These are phyloP conservation scores for Cryptosporidium viatorum DNA, from an alignment of 169 alveolate species.

Conservation along the genomic window DNA sequence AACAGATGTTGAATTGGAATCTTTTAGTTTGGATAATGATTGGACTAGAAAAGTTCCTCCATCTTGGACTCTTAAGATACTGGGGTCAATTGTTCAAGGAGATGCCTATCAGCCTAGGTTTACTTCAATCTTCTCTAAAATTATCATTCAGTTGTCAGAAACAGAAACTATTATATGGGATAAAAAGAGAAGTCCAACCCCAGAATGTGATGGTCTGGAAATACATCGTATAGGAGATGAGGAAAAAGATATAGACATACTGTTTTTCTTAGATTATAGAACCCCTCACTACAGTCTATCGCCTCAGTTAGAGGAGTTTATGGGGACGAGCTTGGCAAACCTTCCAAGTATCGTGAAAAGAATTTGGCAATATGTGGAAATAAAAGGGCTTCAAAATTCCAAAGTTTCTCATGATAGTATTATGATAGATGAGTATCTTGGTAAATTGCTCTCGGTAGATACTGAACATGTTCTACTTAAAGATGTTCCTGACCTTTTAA, in stretches of 20 bases:
- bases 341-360: constrained; percentile 73
- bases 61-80: constrained; percentile 77
- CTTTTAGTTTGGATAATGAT: constrained; percentile 57
- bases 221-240: constrained; percentile 75
- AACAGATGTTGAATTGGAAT: constrained; percentile 62
- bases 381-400: constrained; percentile 73
- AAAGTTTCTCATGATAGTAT: constrained; percentile 56
- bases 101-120: constrained; percentile 67
- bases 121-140: constrained; percentile 75
- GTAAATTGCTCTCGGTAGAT: constrained; percentile 4
- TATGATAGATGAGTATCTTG: constrained; percentile 20
- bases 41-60: constrained; percentile 75
- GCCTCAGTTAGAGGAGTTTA: constrained; percentile 52
- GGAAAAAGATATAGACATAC: constrained; percentile 73
- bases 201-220: constrained; percentile 79
- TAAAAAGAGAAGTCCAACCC: constrained; percentile 71
- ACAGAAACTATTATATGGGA: constrained; percentile 77
- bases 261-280: constrained; percentile 73
- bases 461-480: constrained; percentile 23
- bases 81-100: constrained; percentile 75
- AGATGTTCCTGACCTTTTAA: constrained; percentile 55
- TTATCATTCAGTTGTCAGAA: constrained; percentile 71
- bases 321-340: constrained; percentile 74
- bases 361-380: constrained; percentile 76
- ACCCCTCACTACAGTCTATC: constrained; percentile 77